Evolutionary conservation across 2,329 filamentous ascomycete genomes (phyloP), one percentile per base, ranked within the genome.

Genomic region (Calonectria pteridis): DNA sequence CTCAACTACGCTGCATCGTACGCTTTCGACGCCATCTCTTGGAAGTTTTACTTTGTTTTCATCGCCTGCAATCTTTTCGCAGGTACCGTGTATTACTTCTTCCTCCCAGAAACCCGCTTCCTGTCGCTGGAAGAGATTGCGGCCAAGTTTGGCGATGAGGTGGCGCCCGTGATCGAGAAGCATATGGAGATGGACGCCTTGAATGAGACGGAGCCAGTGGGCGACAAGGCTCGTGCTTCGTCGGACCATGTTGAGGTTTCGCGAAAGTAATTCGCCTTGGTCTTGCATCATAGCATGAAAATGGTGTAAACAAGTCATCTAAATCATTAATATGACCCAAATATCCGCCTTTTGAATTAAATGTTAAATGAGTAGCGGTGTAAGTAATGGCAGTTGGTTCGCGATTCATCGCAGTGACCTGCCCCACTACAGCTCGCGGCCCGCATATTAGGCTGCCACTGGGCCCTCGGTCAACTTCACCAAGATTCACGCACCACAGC

Each of bases 41-140:
- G 82, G 81, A 79, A 71, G 63, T 84, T 81, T 67, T 84, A 84
- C 73, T 80, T 83, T 31, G 79, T 84, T 4, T 83, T 84, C 53
- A 83, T 84, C 16, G 81, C 76, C 0, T 78, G 76, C 37, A 83
- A 82, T 58, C 14, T 84, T 0, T 77, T 82, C 29, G 79, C 82
- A 1, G 80, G 73, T 2, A 74, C 78, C 2, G 73, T 83, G 7
- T 85, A 83, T 69, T 79, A 71, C 23, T 77, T 84, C 68, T 84
- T 79, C 73, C 77, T 85, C 1, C 82, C 83, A 5, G 82, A 85
- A 75, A 85, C 84, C 0, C 81, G 81, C 11, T 79, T 80, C 70
- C 73, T 83, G 28, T 81, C 79, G 0, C 77, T 85, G 1, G 81
- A 85, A 59, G 80, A 84, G 71, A 79, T 84, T 26, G 83, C 80